A percentile compares a stretch with the other conserved stretches of the same genome.
Conservation (phyloP, 805 yeast species). For the Myxozyma melibiosi region DNA sequence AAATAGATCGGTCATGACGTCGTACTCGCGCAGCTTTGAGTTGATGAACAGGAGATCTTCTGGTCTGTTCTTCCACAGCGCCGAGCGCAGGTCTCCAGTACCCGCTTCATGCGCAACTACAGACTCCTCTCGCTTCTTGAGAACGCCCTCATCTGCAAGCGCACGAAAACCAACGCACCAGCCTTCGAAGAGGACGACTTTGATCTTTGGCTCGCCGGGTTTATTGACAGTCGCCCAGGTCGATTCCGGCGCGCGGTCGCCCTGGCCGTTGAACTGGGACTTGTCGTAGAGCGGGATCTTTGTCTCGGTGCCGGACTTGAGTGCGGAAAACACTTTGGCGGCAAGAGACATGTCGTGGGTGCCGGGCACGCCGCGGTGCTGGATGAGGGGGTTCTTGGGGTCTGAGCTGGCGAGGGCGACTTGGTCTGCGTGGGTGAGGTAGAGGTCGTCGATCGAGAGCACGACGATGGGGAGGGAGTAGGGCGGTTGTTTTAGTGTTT, state of each 20-base stretch:
- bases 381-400: slow-evolving; percentile 56
- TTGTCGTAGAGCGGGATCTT: slow-evolving; percentile 77
- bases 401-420: slow-evolving; percentile 45
- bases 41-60: slow-evolving; percentile 51
- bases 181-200: slow-evolving; percentile 82
- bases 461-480: slow-evolving; percentile 37
- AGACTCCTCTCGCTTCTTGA: slow-evolving; percentile 30
- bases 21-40: slow-evolving; percentile 53
- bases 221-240: slow-evolving; percentile 46
- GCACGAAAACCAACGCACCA: slow-evolving; percentile 86
- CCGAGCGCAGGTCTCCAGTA: slow-evolving; percentile 25
- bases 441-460: slow-evolving; percentile 84
- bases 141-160: slow-evolving; percentile 41
- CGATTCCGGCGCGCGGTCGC: slow-evolving; percentile 61
- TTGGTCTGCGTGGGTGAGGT: slow-evolving; percentile 69
- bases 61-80: slow-evolving; percentile 39
- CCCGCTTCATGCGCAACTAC: background rate
- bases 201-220: slow-evolving; percentile 46
- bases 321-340: slow-evolving; percentile 34
- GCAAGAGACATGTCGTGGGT: slow-evolving; percentile 73
- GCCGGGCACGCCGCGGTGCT: slow-evolving; percentile 90
- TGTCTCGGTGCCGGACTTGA: slow-evolving; percentile 42
- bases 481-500: slow-evolving; percentile 18
- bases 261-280: slow-evolving; percentile 67
- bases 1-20: slow-evolving; percentile 57